These are phyloP conservation scores for Colletotrichum melonis DNA, from an alignment of 2,329 filamentous ascomycete species.

Conservation along the genomic window DNA sequence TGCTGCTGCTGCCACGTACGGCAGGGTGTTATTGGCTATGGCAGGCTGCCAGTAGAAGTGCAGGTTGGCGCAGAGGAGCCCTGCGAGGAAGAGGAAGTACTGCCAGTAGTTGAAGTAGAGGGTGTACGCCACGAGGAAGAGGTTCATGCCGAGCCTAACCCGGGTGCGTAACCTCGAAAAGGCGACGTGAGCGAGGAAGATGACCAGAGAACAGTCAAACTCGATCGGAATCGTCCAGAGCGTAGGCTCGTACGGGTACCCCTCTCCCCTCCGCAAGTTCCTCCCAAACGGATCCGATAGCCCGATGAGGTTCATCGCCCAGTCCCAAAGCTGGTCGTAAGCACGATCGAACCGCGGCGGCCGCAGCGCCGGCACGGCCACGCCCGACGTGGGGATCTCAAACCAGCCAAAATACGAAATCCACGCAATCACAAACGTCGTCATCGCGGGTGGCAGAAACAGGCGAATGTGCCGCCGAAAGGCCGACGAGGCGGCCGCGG, in stretches of 20 bases:
- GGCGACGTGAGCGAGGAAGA: constrained; percentile 65
- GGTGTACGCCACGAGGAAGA: constrained; percentile 53
- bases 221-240: constrained; percentile 73
- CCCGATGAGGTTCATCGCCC: constrained; percentile 57
- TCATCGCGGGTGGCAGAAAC: constrained; percentile 61
- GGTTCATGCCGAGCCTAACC: constrained; percentile 54
- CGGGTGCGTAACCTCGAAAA: constrained; percentile 57
- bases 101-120: constrained; percentile 37
- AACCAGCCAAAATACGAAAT: constrained; percentile 55
- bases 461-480: constrained; percentile 64
- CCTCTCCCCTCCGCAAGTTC: constrained; percentile 42
- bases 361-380: neutral
- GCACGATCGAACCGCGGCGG: constrained; percentile 40
- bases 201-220: constrained; percentile 66
- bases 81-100: constrained; percentile 26
- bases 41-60: constrained; percentile 45
- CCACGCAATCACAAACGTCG: constrained; percentile 59
- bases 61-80: constrained; percentile 1
- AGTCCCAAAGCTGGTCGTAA: constrained; percentile 56
- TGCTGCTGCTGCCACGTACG: neutral
- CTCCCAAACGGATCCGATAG: constrained; percentile 63
- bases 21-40: neutral
- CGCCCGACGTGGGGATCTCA: neutral
- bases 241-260: constrained; percentile 62
- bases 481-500: constrained; percentile 59